Percentiles rank a stretch among this genome's conserved stretches.
Conservation (phyloP, 768 basidiomycete genomes). For the Artomyces pyxidatus region DNA sequence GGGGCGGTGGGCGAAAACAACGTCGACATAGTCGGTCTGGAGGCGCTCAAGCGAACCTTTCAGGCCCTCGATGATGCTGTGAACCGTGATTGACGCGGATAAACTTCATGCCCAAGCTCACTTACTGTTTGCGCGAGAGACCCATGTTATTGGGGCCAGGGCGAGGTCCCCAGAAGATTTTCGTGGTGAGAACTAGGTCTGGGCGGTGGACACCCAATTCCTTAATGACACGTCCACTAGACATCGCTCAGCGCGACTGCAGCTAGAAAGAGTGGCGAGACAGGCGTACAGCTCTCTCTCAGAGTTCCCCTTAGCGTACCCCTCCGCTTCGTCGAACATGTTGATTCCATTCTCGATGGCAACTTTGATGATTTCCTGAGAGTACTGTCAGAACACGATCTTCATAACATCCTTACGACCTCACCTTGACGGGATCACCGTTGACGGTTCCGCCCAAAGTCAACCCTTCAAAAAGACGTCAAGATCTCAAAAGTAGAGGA, state of each 20-base stretch:
- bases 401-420: neutral
- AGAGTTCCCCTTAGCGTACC: slow-evolving; percentile 37
- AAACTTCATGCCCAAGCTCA: neutral
- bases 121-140: slow-evolving; percentile 27
- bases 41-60: slow-evolving; percentile 41
- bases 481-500: neutral
- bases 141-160: slow-evolving; percentile 34
- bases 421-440: slow-evolving; percentile 44
- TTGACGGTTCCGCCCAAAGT: slow-evolving; percentile 39
- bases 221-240: slow-evolving; percentile 44
- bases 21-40: slow-evolving; percentile 45
- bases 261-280: neutral
- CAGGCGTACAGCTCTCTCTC: slow-evolving; percentile 43
- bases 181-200: slow-evolving; percentile 48
- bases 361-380: slow-evolving; percentile 43
- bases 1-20: slow-evolving; percentile 42
- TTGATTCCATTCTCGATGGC: slow-evolving; percentile 48
- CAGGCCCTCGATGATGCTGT: slow-evolving; percentile 47
- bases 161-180: slow-evolving; percentile 49
- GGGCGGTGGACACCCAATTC: slow-evolving; percentile 42
- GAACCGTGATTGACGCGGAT: neutral
- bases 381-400: neutral
- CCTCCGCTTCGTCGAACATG: slow-evolving; percentile 41
- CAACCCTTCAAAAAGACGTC: slow-evolving; percentile 25
- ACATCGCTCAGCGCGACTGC: neutral